Conservation (phyloP, 306 rosid species). For the Fragaria iinumae region DNA sequence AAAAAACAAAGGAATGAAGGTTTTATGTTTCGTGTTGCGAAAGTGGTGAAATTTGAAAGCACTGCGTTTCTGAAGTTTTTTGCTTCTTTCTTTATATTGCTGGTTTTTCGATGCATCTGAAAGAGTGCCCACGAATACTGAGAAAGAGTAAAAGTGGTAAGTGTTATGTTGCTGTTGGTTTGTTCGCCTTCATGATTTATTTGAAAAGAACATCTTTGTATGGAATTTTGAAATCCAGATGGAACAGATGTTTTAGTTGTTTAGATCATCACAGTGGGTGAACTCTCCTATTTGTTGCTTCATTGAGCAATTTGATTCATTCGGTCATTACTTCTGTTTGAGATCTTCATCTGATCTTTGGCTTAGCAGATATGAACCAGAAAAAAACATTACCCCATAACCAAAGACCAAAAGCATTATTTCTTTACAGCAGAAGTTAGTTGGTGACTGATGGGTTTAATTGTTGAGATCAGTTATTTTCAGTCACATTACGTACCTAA, state of each 20-base stretch:
- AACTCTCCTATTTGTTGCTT: neutral
- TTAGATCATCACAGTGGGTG: neutral
- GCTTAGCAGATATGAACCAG: neutral
- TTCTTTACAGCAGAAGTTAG: neutral
- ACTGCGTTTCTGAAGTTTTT: neutral
- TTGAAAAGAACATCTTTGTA: neutral
- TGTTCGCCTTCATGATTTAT: neutral
- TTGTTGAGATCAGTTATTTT: conserved; percentile 1
- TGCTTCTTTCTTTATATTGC: neutral
- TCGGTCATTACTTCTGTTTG: neutral
- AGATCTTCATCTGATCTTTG: neutral
- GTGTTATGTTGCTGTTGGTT: neutral
- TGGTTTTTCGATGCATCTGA: neutral
- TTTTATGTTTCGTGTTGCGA: neutral
- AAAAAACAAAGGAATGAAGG: neutral
- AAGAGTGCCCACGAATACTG: conserved; percentile 11
- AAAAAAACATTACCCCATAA: neutral
- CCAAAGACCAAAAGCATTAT: neutral
- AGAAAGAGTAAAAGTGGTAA: conserved; percentile 7
- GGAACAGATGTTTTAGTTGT: neutral
- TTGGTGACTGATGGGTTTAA: neutral
- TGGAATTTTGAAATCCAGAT: neutral
- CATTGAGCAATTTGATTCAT: neutral
- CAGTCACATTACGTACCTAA: neutral
- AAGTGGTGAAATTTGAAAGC: neutral